Base-by-base conservation (phyloP, 192 early-diverging fungal species). In the Linnemannia hyalina region DNA sequence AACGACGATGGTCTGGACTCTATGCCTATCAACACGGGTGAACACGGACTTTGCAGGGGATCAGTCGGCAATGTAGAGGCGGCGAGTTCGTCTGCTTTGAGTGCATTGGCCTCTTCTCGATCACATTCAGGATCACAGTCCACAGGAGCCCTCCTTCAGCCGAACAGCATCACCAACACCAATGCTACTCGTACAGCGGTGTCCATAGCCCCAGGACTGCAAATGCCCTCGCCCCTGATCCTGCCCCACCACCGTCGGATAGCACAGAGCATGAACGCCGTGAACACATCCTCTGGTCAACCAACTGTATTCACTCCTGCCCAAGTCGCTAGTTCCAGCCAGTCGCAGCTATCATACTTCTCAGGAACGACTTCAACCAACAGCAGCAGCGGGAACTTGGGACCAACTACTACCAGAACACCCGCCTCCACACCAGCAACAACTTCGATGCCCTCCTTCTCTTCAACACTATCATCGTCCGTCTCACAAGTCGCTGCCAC, bases 191-290 rank as follows among this genome's bases (percentile, higher is more conserved):
- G 29, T 13, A 41, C 76, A 49, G 3, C 42, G n/a, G 0, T 52
- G 41, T 36, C 40, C 6, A 71, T 78, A n/a, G 49, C 47, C 1
- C 78, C 78, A 7, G 83, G 74, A 32, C 32, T 85, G 8, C 78
- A 80, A 29, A 55, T 85, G 44, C 83, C 83, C 0, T 85, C 83
- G 4, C 74, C 78, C 4, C 54, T 85, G 8, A 60, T 85, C 3
- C 52, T 85, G 47, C 83, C 83, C 3, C 83, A 85, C 44, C 83
- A 85, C 32, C 71, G 83, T 1, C 38, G 78, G 44, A 80, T 85
- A 1, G 75, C 60, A 2, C 77, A 85, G 3, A 75, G 32, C 29
- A 68, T 78, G 16, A 40, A 40, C 16, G n/a, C 54, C 42, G 35
- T 70, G 8, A 73, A 49, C 42, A 18, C 36, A 1, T 10, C 1